These are phyloP conservation scores for Henckelia pumila DNA, from an alignment of 257 asterid genomes.

Conservation along the genomic window DNA sequence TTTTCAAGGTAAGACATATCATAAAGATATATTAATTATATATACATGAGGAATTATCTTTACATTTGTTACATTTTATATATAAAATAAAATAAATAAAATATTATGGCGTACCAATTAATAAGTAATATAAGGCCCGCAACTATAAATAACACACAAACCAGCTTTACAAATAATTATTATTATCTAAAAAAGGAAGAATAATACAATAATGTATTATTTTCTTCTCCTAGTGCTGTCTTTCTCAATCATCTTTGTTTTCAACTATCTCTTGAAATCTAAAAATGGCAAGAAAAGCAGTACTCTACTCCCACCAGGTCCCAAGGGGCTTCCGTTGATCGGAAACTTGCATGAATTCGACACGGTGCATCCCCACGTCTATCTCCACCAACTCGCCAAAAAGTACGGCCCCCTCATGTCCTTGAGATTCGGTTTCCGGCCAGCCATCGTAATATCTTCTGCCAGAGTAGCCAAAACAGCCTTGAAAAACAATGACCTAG, in stretches of 20 bases:
- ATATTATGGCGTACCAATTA: too few relatives aligned
- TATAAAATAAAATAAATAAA: too few relatives aligned
- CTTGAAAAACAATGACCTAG: conserved; percentile 8
- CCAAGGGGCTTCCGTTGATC: neutral
- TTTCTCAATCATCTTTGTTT: too few relatives aligned
- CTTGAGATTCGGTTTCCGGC: neutral
- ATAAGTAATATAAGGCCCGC: too few relatives aligned
- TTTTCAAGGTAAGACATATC: too few relatives aligned
- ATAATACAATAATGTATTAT: too few relatives aligned
- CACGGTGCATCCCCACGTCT: neutral
- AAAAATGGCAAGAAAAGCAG: neutral
- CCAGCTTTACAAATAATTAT: too few relatives aligned
- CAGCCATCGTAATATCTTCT: neutral
- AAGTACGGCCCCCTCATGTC: neutral
- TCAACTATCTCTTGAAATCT: neutral
- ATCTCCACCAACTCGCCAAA: neutral
- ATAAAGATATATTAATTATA: too few relatives aligned
- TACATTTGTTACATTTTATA: too few relatives aligned
- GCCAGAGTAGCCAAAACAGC: conserved; percentile 3
- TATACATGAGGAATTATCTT: too few relatives aligned
- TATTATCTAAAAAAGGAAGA: too few relatives aligned
- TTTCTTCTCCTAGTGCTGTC: neutral
- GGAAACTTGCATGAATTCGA: neutral
- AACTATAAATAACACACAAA: too few relatives aligned
- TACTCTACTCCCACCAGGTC: neutral